Evolutionary conservation across 129 eudicot species (phyloP).

Genomic region (Flaveria ramosissima): DNA sequence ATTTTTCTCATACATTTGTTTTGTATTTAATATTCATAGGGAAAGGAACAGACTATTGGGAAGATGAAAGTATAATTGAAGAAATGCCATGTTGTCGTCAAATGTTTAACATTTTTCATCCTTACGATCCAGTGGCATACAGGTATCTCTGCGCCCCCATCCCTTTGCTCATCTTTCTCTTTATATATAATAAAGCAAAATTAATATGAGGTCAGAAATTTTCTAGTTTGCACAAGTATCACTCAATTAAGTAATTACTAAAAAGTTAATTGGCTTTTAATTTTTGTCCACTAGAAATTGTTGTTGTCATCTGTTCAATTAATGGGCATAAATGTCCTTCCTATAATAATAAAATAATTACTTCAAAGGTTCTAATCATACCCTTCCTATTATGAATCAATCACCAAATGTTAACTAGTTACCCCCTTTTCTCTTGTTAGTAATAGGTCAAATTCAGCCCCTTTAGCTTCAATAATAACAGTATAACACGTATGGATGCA

Average conservation of each 20-base stretch:
- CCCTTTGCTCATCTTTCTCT: not conserved
- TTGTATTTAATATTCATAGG: slow-evolving; percentile 41
- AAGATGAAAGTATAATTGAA: slow-evolving; percentile 69
- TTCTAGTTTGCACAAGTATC: not conserved
- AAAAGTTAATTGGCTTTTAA: not conserved
- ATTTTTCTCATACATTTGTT: slow-evolving; percentile 4
- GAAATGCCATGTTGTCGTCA: slow-evolving; percentile 92
- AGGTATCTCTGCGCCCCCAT: slow-evolving; percentile 40
- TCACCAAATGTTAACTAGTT: not conserved
- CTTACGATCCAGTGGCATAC: slow-evolving; percentile 97
- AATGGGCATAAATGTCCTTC: not conserved
- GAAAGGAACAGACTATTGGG: slow-evolving; percentile 81
- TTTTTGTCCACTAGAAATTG: not conserved
- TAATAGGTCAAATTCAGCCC: not conserved
- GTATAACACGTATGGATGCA: too few relatives aligned
- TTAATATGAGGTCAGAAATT: not conserved
- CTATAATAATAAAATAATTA: not conserved
- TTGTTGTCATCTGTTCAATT: not conserved
- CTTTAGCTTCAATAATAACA: not conserved
- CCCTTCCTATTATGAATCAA: not conserved
- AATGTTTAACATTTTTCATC: slow-evolving; percentile 95
- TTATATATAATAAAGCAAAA: not conserved
- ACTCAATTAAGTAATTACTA: not conserved
- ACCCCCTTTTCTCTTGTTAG: not conserved
- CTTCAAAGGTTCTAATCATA: not conserved